Conservation (phyloP, 345 rosid species). For the Kernera saxatilis region DNA sequence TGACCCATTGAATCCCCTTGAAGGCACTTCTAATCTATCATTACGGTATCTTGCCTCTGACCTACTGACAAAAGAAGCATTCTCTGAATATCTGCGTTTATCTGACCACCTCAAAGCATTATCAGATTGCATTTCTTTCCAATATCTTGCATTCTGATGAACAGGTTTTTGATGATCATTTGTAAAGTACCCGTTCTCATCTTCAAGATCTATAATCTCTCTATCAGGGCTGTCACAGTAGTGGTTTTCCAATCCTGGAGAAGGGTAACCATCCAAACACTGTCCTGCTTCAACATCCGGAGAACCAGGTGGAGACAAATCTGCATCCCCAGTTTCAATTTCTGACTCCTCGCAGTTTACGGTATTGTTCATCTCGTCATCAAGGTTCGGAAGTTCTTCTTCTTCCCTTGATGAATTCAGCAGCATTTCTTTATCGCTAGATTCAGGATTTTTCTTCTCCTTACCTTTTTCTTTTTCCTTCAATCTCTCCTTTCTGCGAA, state of each 20-base stretch:
- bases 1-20: conserved; percentile 49
- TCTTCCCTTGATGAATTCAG: conserved; percentile 19
- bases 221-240: conserved; percentile 36
- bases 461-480: conserved; percentile 78
- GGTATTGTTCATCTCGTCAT: conserved; percentile 35
- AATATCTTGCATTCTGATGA: conserved; percentile 47
- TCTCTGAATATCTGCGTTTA: conserved; percentile 46
- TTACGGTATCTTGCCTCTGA: conserved; percentile 50
- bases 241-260: conserved; percentile 36
- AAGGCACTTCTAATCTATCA: conserved; percentile 55
- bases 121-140: conserved; percentile 55
- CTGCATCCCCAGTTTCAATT: conserved; percentile 40
- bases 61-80: conserved; percentile 38
- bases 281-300: conserved; percentile 43
- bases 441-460: conserved; percentile 40
- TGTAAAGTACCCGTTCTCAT: conserved; percentile 45
- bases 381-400: conserved; percentile 38
- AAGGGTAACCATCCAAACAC: conserved; percentile 27
- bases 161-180: conserved; percentile 53
- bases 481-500: conserved; percentile 87
- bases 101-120: conserved; percentile 62
- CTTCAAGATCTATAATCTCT: conserved; percentile 34
- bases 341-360: conserved; percentile 37
- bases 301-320: conserved; percentile 47
- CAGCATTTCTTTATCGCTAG: conserved; percentile 2